phyloP scores from a whole-genome alignment of 805 yeast species.

The Candida schatavii region DNA sequence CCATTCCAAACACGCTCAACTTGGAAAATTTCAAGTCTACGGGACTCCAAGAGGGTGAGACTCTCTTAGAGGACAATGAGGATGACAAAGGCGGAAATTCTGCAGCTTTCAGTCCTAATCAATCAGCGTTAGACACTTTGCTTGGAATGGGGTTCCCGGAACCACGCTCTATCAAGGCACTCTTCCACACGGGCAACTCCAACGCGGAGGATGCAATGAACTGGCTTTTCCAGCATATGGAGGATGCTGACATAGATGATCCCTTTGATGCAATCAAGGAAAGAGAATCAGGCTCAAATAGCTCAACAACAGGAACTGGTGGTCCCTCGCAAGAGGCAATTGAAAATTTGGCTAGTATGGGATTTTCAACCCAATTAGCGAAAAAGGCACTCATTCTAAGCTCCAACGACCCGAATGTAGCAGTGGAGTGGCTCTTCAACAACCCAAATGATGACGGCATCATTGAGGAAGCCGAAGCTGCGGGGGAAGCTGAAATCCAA shows the following conservation, averaged over 20 bases:
- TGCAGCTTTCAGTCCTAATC: slow-evolving; percentile 51
- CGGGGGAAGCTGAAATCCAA: slow-evolving; percentile 10
- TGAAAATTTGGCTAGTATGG: slow-evolving; percentile 64
- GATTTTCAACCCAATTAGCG: slow-evolving; percentile 66
- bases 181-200: slow-evolving; percentile 68
- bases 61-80: slow-evolving; percentile 10
- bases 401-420: slow-evolving; percentile 61
- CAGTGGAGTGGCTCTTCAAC: slow-evolving; percentile 88
- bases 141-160: slow-evolving; percentile 86
- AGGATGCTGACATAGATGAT: slow-evolving; percentile 72
- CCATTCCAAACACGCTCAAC: slow-evolving; percentile 34
- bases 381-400: slow-evolving; percentile 66
- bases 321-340: slow-evolving; percentile 38
- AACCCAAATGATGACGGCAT: slow-evolving; percentile 78
- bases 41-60: slow-evolving; percentile 19
- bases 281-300: neutral
- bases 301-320: slow-evolving; percentile 16
- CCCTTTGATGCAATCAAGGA: slow-evolving; percentile 36
- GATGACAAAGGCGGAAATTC: neutral
- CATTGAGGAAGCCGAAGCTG: slow-evolving; percentile 27
- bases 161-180: slow-evolving; percentile 60
- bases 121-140: slow-evolving; percentile 51
- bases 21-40: slow-evolving; percentile 41
- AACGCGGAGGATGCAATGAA: slow-evolving; percentile 75
- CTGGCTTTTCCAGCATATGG: slow-evolving; percentile 88